Conservation (phyloP, 179 eudicot species). For the Heliamphora pulchella region DNA sequence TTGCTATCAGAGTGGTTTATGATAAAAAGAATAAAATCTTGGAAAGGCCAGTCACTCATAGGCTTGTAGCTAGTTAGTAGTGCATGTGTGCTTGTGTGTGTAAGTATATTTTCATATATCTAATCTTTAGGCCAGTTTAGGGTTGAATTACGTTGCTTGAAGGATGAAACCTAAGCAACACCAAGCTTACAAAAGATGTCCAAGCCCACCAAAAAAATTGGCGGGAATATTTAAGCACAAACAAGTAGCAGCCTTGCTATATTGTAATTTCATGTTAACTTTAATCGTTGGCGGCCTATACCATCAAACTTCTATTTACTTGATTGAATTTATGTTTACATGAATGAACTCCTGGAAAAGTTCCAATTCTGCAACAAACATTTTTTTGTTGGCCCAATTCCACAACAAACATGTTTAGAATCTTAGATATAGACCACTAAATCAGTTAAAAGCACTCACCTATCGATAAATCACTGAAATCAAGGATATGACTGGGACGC, state of each 20-base stretch:
- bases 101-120: too few relatives aligned
- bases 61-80: too few relatives aligned
- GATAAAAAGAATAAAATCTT: too few relatives aligned
- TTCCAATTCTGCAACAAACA: not conserved
- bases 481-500: constrained; percentile 68
- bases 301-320: not conserved
- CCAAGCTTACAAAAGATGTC: not conserved
- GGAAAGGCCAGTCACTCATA: too few relatives aligned
- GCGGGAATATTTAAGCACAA: not conserved
- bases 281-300: not conserved
- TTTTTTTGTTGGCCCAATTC: not conserved
- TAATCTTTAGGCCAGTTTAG: too few relatives aligned
- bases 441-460: constrained; percentile 43
- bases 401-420: not conserved
- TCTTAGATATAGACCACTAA: not conserved
- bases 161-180: too few relatives aligned
- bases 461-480: constrained; percentile 74
- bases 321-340: not conserved
- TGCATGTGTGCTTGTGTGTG: too few relatives aligned
- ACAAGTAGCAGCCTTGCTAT: not conserved
- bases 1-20: too few relatives aligned
- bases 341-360: not conserved
- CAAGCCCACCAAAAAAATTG: not conserved
- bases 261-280: not conserved
- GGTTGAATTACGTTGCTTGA: too few relatives aligned